Base-by-base conservation (phyloP, 441 rosid species). In the Raphanus hybrid region DNA sequence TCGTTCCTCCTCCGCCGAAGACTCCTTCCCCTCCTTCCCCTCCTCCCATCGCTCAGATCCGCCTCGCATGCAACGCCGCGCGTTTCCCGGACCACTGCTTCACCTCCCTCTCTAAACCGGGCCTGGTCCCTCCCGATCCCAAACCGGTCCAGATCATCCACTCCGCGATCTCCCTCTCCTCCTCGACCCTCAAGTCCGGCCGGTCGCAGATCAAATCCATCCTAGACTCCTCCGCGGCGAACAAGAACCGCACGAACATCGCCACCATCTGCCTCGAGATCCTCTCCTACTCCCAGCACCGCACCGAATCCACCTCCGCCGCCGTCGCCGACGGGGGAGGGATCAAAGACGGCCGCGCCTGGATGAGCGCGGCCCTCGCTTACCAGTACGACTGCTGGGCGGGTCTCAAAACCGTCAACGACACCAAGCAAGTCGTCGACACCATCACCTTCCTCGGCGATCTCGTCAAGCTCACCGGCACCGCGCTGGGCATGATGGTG, bases 331-430 rank as follows among this genome's bases (percentile, higher is more conserved):
- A 74, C n/a, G 87, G 87, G 23, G 75, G 78, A 60, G 76, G 78
- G 58, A 73, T 73, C 75, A 94, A 92, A 80, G 87, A 90, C 72
- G 93, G 87, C 0, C 95, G 97, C 8, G 90, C 97, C 0, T 92
- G 95, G 97, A 81, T 88, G 88, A 86, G 88, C 75, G 97, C 98
- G 3, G 92, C 95, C 32, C 75, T 90, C 5, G 74, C 88, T 41
- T 92, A 85, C 81, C 97, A 92, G 58, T 84, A 83, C 73, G 97
- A 84, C n/a, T 91, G 95, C 82, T 85, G 86, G 84, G 76, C 87
- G 1, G 95, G 80, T n/a, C 90, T 94, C 12, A 29, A 82, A 79
- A 89, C 85, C 71, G 97, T 84, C 3, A 86, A 87, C 68, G 89
- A 83, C 78, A 87, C 91, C 64, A 50, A 74, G 37, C 54, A 66